Evolutionary conservation across 345 rosid genomes (phyloP), one percentile per base, ranked within the genome.

Genomic region (Camelina laxa): DNA sequence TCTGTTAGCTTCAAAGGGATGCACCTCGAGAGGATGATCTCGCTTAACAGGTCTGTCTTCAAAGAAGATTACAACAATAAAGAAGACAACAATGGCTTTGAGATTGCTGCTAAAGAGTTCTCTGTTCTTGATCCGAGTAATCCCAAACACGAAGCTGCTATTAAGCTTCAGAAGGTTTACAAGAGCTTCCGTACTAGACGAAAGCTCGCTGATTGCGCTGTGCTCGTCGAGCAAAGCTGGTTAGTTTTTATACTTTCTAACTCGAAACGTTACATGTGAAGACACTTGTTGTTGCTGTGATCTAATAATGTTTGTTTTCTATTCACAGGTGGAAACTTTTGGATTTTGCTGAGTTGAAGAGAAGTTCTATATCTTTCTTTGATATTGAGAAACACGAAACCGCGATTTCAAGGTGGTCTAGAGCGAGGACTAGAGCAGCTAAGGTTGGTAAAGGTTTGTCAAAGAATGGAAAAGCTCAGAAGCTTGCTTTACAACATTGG

Each of bases 391-490:
- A 95, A 75, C 97, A 90, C 6, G 98, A 95, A 84, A 87, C 92
- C 14, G 98, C 99, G 64, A 88, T 88, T 66, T 92, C 96, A 0
- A 92, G 97, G 57, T 95, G 99, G 99, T 88, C 94, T 19, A 90
- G 99, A 83, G 99, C 98, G 1, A 90, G 97, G 80, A 92, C 85
- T 41, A 80, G 92, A 82, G 99, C 92, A 17, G 98, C 99, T 38
- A 95, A 89, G 82, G 96, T 95, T 45, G 99, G 98, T 59, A 96
- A 92, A 82, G 99, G 99, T 42, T 86, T 96, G 67, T 88, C 90
- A 4, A 91, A 91, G 91, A 91, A 91, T 58, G 93, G 84, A 58
- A 89, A 83, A 61, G 99, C 97, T 78, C 91, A 74, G 59, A 90
- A 88, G 75, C 89, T 92, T 78, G 89, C 93, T 71, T 73, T 83